Conservation (phyloP, 805 yeast species). For the Kuraishia piskuri region DNA sequence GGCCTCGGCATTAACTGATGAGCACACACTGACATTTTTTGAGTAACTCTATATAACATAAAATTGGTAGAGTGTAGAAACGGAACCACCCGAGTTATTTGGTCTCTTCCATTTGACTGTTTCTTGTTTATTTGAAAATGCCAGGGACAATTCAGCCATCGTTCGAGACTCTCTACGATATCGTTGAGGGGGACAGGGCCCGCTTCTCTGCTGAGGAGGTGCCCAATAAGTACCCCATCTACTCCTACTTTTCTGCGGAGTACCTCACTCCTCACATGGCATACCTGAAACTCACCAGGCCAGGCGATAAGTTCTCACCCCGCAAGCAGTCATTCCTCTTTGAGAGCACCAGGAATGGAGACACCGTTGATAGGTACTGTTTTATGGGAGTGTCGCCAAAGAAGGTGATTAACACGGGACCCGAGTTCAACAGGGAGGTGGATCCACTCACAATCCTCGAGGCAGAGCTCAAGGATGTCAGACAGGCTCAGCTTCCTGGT, state of each 20-base stretch:
- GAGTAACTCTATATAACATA: too few species aligned
- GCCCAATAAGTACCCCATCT: conserved; percentile 78
- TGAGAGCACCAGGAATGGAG: conserved; percentile 87
- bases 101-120: neutral
- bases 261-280: conserved; percentile 87
- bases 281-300: conserved; percentile 71
- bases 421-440: conserved; percentile 47
- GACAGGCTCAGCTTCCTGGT: conserved; percentile 74
- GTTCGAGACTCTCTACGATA: conserved; percentile 32
- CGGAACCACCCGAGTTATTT: too few species aligned
- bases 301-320: conserved; percentile 39
- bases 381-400: conserved; percentile 85
- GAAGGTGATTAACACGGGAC: conserved; percentile 78
- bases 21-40: neutral
- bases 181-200: conserved; percentile 27
- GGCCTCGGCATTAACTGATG: neutral
- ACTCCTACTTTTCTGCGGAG: conserved; percentile 63
- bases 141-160: conserved; percentile 38
- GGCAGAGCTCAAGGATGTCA: conserved; percentile 53
- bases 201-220: conserved; percentile 12
- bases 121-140: neutral
- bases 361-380: conserved; percentile 81
- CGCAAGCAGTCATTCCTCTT: conserved; percentile 69
- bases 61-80: too few species aligned
- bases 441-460: conserved; percentile 80